A percentile compares a stretch with the other conserved stretches of the same genome.
phyloP scores from a whole-genome alignment of 1,139 yeast species.

The Yamadazyma membranifaciens region DNA sequence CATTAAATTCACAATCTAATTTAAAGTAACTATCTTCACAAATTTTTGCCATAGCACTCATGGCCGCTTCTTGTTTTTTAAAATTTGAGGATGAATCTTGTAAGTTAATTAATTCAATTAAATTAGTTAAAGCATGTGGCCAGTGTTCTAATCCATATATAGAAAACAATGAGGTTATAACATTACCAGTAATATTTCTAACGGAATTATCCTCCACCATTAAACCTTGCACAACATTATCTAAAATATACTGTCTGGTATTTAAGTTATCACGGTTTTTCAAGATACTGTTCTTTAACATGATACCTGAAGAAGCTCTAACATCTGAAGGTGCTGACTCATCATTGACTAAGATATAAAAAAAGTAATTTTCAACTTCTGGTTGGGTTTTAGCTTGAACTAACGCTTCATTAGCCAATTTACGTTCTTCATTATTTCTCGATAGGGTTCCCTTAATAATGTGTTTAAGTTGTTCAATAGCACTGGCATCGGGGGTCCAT shows the following conservation, averaged over 20 bases:
- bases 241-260: conserved; percentile 55
- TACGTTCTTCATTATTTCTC: conserved; percentile 50
- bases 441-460: conserved; percentile 70
- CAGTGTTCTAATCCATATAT: conserved; percentile 69
- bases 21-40: conserved; percentile 75
- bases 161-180: conserved; percentile 77
- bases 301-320: conserved; percentile 87
- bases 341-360: conserved; percentile 64
- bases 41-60: conserved; percentile 78
- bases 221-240: conserved; percentile 69
- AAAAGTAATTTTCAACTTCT: conserved; percentile 76
- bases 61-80: conserved; percentile 59
- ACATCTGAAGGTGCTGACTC: conserved; percentile 47
- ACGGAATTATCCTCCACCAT: conserved; percentile 58
- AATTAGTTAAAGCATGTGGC: conserved; percentile 71
- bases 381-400: conserved; percentile 66
- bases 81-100: conserved; percentile 26
- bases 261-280: conserved; percentile 23
- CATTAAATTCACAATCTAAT: conserved; percentile 61
- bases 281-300: conserved; percentile 71
- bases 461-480: conserved; percentile 59
- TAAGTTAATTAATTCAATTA: conserved; percentile 52
- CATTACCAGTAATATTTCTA: conserved; percentile 87
- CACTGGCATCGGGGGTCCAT: conserved; percentile 65
- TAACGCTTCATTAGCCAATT: conserved; percentile 65